Conservation (phyloP, 768 basidiomycete genomes). For the Cyclocybe aegerita region DNA sequence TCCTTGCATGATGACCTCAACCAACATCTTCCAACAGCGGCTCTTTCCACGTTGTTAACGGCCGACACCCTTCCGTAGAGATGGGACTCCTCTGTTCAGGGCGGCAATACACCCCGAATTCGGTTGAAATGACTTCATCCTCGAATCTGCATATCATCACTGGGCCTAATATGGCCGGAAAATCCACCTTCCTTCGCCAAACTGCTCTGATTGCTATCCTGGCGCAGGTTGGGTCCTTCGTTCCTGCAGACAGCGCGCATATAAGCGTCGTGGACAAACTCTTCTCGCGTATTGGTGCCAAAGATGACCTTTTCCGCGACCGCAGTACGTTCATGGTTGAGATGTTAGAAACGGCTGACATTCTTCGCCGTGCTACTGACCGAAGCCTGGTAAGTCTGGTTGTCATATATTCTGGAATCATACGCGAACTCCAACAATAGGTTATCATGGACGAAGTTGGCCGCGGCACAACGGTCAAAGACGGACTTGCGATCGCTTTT, state of each 20-base stretch:
- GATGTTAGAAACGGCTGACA: constrained; percentile 93
- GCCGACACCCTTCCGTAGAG: constrained; percentile 93
- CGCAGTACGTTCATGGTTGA: constrained; percentile 98
- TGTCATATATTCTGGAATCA: not conserved
- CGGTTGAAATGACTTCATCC: constrained; percentile 55
- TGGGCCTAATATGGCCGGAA: constrained; percentile 95
- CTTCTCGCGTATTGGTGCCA: constrained; percentile 93
- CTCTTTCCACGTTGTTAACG: constrained; percentile 67
- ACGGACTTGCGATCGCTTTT: constrained; percentile 93
- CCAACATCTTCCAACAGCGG: constrained; percentile 33
- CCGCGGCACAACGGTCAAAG: constrained; percentile 88
- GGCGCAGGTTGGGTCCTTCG: constrained; percentile 91
- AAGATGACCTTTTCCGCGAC: constrained; percentile 92
- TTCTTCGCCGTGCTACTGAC: constrained; percentile 79
- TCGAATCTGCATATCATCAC: constrained; percentile 82
- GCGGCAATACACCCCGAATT: constrained; percentile 85
- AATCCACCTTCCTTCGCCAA: constrained; percentile 91
- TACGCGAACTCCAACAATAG: constrained; percentile 34
- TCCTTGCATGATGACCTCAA: not conserved
- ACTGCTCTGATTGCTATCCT: constrained; percentile 87
- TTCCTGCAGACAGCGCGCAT: constrained; percentile 80
- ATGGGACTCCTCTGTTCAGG: constrained; percentile 73
- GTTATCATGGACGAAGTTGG: constrained; percentile 99
- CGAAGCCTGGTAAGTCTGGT: constrained; percentile 67
- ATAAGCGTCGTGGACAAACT: constrained; percentile 89